A percentile compares a stretch with the other conserved stretches of the same genome.
Conservation (phyloP, 164 flowering plant genomes). For the Houttuynia cordata region DNA sequence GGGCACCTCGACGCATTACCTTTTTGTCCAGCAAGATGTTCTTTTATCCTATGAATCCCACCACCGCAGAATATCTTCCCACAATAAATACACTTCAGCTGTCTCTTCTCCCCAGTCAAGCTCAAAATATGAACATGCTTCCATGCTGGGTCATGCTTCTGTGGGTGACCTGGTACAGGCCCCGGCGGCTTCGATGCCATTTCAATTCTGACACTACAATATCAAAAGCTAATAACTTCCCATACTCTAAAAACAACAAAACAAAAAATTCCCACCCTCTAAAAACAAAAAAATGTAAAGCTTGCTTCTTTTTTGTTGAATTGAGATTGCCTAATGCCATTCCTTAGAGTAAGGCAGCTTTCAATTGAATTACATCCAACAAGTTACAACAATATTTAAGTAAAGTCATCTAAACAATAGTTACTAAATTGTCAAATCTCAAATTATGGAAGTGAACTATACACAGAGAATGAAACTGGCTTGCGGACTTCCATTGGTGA, state of each 20-base stretch:
- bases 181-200: conserved; percentile 41
- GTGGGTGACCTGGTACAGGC: conserved; percentile 52
- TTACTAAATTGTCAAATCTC: no score
- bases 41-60: conserved; percentile 95
- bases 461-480: no score
- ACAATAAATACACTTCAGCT: conserved; percentile 70
- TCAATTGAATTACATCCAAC: no score
- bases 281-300: no score
- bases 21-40: conserved; percentile 79
- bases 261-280: not conserved
- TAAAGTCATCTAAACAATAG: no score
- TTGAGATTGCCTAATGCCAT: no score
- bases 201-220: not conserved
- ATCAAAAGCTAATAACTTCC: no score
- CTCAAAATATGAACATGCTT: conserved; percentile 81
- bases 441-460: no score
- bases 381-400: no score
- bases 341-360: no score
- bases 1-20: conserved; percentile 79
- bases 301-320: no score
- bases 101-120: conserved; percentile 51
- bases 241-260: not conserved
- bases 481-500: no score
- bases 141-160: conserved; percentile 93
- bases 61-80: conserved; percentile 75